These are phyloP conservation scores for Marvania coccoides DNA, from an alignment of 139 green algal genomes.

Conservation along the genomic window DNA sequence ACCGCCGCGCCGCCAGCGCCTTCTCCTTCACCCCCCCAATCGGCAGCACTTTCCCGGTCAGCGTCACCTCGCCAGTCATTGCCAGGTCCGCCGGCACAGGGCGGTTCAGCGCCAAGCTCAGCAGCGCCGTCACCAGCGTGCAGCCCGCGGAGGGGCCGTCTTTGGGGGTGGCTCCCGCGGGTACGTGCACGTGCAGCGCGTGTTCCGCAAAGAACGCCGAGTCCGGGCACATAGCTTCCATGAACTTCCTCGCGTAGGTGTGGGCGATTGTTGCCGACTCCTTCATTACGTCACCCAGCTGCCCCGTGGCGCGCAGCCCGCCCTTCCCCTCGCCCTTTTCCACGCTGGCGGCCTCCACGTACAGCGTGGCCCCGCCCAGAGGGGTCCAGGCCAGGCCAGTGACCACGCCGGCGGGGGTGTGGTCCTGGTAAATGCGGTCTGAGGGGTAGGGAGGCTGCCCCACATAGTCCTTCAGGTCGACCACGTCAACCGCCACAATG, in stretches of 20 bases:
- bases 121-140: constrained; percentile 87
- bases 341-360: constrained; percentile 77
- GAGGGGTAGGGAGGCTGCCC: constrained; percentile 82
- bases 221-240: not conserved
- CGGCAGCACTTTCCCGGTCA: constrained; percentile 89
- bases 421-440: constrained; percentile 75
- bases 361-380: constrained; percentile 89
- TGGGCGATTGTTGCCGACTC: constrained; percentile 88
- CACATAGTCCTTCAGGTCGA: constrained; percentile 77
- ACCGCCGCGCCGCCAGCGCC: constrained; percentile 72
- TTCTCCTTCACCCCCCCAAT: constrained; percentile 95
- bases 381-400: constrained; percentile 96
- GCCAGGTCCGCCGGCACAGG: constrained; percentile 67
- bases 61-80: constrained; percentile 93
- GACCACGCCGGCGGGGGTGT: constrained; percentile 80
- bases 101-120: constrained; percentile 75
- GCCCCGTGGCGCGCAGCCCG: constrained; percentile 44
- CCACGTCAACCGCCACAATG: constrained; percentile 44
- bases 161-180: constrained; percentile 87
- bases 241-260: constrained; percentile 73
- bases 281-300: constrained; percentile 96
- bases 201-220: constrained; percentile 45
- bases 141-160: constrained; percentile 85
- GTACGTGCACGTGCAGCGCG: constrained; percentile 91
- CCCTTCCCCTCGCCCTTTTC: constrained; percentile 61